Conservation (phyloP, 2,329 filamentous ascomycete genomes). For the Neofusicoccum umdonicola region DNA sequence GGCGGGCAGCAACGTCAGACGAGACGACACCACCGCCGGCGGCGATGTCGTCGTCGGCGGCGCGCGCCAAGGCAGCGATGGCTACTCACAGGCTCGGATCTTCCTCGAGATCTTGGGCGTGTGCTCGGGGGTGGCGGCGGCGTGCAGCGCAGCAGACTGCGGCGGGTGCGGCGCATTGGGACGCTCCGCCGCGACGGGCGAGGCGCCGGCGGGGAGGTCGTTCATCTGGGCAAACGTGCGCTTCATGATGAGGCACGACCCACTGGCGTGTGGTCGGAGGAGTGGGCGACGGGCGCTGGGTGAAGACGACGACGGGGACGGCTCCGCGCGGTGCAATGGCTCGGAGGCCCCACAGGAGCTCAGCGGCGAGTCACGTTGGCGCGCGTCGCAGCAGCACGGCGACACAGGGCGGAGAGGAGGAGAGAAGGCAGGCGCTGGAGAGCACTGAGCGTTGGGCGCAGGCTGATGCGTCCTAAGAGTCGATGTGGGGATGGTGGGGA, state of each 20-base stretch:
- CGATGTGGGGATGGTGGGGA: conserved; percentile 10
- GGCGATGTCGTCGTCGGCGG: neutral
- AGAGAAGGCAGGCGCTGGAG: neutral
- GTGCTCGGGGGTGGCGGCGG: conserved; percentile 7
- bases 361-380: conserved; percentile 4
- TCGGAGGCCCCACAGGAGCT: neutral
- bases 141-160: neutral
- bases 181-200: neutral
- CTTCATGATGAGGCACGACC: conserved; percentile 12
- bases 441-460: neutral
- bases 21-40: neutral
- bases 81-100: conserved; percentile 17
- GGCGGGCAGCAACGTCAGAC: neutral
- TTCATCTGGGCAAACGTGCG: conserved; percentile 15
- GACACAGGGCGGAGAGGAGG: neutral
- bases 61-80: neutral
- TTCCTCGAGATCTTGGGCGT: conserved; percentile 17
- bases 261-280: neutral
- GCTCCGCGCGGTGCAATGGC: neutral
- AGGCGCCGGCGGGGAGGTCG: conserved; percentile 1
- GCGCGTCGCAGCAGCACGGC: neutral
- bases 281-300: neutral
- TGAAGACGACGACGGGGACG: neutral
- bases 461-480: neutral
- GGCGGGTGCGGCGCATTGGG: conserved; percentile 8